Conservation (phyloP, 225 moss, liverwort and hornwort genomes). For the Physcomitrium patens region DNA sequence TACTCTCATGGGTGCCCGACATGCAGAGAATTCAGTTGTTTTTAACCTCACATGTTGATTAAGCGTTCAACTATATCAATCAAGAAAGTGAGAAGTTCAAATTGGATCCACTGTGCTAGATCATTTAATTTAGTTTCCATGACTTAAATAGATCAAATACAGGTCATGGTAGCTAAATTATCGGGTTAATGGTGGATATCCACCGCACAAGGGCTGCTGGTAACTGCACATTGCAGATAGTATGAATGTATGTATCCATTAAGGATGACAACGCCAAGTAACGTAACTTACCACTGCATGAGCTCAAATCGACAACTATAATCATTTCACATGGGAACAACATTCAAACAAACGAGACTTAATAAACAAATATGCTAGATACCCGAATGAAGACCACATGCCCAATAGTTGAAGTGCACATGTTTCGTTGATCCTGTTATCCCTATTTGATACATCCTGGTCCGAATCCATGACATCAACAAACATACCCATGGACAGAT, state of each 20-base stretch:
- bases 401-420: background rate
- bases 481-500: background rate
- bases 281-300: background rate
- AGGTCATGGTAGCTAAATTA: background rate
- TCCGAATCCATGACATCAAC: slow-evolving; percentile 10
- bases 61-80: too few species aligned
- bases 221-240: slow-evolving; percentile 22
- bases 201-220: background rate
- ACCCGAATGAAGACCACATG: slow-evolving; percentile 7
- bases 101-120: too few species aligned
- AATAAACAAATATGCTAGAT: background rate
- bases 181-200: background rate
- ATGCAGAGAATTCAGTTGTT: too few species aligned
- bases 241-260: slow-evolving; percentile 15
- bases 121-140: too few species aligned
- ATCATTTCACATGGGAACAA: background rate
- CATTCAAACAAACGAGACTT: background rate
- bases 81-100: too few species aligned
- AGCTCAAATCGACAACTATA: slow-evolving; percentile 9
- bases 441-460: background rate
- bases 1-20: too few species aligned
- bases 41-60: too few species aligned
- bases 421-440: background rate
- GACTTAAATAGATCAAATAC: too few species aligned
- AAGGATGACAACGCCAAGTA: background rate